Base-by-base conservation (phyloP, 1,139 yeast species). In the Tardiomyces blankii region DNA sequence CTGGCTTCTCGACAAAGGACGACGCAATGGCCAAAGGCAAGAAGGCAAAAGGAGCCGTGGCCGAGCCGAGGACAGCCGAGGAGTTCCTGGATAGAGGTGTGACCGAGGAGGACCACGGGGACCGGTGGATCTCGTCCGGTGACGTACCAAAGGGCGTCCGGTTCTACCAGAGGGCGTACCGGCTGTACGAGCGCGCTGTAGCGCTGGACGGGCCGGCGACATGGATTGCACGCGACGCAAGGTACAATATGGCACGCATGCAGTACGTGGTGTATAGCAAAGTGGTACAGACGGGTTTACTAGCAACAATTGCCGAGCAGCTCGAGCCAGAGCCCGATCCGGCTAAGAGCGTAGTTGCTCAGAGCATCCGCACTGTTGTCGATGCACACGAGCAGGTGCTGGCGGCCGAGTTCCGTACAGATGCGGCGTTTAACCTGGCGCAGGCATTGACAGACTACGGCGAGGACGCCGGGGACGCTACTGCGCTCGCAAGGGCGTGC, bases 131-230 rank as follows among this genome's bases (percentile, higher is more conserved):
- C 21, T 51, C 49, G n/a, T 54, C 61, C 2, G 57, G 59, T 2
- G 64, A 60, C 47, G 47, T 52, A n/a, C 54, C 61, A 35, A 60
- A 60, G 46, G 63, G 58, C 1, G 50, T 59, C 14, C 47, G 64
- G 44, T 60, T 60, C 47, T 60, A 58, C 42, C 57, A 55, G 44
- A 42, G 56, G 25, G 62, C 63, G 5, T 48, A 43, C 35, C 44
- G 43, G 32, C 39, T 50, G 43, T 60, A 60, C 44, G 25, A 44
- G 14, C 42, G 40, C 35, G 56, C 55, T 4, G 41, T 54, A 2
- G 47, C 43, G 18, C 45, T 51, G 13, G 52, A 48, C 25, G 40
- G 43, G 19, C 38, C 12, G 3, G 38, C 23, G 7, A 21, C 39
- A 13, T 12, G 19, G 38, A 14, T 23, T 8, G 13, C 40, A 3